Conservation (phyloP, 1,284 basidiomycete genomes). For the Cryptococcus deneoformans region DNA sequence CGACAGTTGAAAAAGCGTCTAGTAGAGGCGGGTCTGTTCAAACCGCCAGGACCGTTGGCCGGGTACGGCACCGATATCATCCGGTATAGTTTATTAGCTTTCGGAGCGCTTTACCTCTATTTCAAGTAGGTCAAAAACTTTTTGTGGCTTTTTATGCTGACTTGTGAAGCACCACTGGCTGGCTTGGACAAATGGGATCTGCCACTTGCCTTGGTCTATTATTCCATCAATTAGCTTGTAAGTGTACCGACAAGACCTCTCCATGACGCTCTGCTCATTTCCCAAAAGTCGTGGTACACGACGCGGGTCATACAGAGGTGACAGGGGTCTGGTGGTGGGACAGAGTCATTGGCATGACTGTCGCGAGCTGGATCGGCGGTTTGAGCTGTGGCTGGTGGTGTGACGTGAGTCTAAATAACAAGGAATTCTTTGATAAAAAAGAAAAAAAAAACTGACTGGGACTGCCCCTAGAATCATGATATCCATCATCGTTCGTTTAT, state of each 20-base stretch:
- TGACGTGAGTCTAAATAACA: constrained; percentile 61
- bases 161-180: constrained; percentile 27
- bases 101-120: constrained; percentile 24
- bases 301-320: constrained; percentile 91
- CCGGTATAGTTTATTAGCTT: constrained; percentile 68
- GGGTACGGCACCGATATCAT: constrained; percentile 86
- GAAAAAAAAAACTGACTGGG: no score
- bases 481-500: constrained; percentile 72
- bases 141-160: constrained; percentile 47
- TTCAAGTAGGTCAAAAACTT: constrained; percentile 23
- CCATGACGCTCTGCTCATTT: not conserved
- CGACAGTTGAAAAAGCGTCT: constrained; percentile 73
- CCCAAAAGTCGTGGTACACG: constrained; percentile 69
- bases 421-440: not conserved
- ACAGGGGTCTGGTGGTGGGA: constrained; percentile 84
- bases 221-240: constrained; percentile 86
- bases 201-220: constrained; percentile 80
- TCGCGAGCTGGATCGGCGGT: constrained; percentile 76
- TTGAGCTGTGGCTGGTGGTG: constrained; percentile 98
- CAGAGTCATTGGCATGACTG: constrained; percentile 72
- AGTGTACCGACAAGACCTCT: constrained; percentile 10
- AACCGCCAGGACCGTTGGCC: constrained; percentile 66
- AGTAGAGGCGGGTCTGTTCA: constrained; percentile 77
- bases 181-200: constrained; percentile 58
- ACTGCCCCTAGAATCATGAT: constrained; percentile 76